Evolutionary conservation across 169 alveolate species (phyloP).

Genomic region (Plasmodium gaboni): DNA sequence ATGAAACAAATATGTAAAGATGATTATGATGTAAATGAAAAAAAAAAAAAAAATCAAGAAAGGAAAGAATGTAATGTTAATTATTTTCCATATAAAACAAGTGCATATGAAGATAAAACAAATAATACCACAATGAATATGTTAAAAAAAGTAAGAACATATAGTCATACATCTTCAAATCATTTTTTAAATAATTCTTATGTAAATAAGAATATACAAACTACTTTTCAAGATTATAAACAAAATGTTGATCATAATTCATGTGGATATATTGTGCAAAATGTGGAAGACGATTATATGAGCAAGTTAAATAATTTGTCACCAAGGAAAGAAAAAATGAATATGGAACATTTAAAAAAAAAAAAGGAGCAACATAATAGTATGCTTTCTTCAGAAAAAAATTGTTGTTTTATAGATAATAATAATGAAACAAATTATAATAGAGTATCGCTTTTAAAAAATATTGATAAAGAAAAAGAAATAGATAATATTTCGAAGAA

Average conservation of each 20-base stretch:
- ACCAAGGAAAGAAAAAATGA: conserved; percentile 46
- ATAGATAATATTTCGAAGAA: conserved; percentile 17
- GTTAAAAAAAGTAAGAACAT: conserved; percentile 44
- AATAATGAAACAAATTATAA: conserved; percentile 23
- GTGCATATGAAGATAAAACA: conserved; percentile 16
- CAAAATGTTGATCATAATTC: conserved; percentile 9
- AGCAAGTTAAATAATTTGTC: conserved; percentile 12
- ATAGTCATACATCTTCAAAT: conserved; percentile 37
- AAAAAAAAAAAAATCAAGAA: conserved; percentile 11
- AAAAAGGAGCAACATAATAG: background rate
- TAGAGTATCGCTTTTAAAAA: conserved; percentile 10
- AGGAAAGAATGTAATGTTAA: conserved; percentile 2
- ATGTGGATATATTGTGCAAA: conserved; percentile 16
- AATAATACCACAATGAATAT: conserved; percentile 18
- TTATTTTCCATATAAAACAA: background rate
- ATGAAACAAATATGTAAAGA: background rate
- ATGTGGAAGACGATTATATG: conserved; percentile 7
- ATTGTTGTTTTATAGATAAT: conserved; percentile 22
- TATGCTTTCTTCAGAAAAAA: conserved; percentile 11
- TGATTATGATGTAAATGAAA: conserved; percentile 15
- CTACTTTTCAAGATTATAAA: conserved; percentile 19
- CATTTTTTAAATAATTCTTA: conserved; percentile 12
- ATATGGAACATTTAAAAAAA: conserved; percentile 14
- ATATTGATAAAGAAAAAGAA: conserved; percentile 9
- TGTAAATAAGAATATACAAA: conserved; percentile 41